phyloP scores from a whole-genome alignment of 257 asterid genomes.

The Capsicum chinense region DNA sequence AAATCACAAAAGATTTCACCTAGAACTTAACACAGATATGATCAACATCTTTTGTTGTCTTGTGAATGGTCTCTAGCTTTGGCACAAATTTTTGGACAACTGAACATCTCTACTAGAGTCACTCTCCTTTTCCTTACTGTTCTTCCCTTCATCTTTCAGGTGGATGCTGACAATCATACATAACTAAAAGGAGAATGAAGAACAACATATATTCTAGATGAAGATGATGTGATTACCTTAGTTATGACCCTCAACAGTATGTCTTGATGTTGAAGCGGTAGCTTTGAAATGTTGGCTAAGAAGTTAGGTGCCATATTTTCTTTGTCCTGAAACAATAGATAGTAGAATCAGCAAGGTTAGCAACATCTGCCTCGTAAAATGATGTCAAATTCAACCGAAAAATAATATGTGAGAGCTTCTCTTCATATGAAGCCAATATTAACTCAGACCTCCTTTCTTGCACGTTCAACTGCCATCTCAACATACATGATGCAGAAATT shows the following conservation, averaged over 20 bases:
- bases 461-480: slow-evolving; percentile 95
- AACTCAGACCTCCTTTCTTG: slow-evolving; percentile 64
- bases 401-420: background rate
- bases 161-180: background rate
- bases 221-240: slow-evolving; percentile 57
- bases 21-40: background rate
- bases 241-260: slow-evolving; percentile 72
- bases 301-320: slow-evolving; percentile 70
- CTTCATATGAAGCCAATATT: background rate
- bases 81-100: background rate
- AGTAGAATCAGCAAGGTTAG: background rate
- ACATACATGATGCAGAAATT: slow-evolving; percentile 87
- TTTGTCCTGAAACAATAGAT: slow-evolving; percentile 64
- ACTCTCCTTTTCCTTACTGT: background rate
- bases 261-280: slow-evolving; percentile 90
- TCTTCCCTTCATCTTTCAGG: background rate
- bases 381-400: slow-evolving; percentile 15
- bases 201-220: slow-evolving; percentile 5
- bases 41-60: slow-evolving; percentile 4
- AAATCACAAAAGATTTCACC: slow-evolving; percentile 35
- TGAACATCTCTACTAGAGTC: background rate
- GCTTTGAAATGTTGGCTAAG: slow-evolving; percentile 66
- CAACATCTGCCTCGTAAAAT: background rate
- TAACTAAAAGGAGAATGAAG: slow-evolving; percentile 21
- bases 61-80: slow-evolving; percentile 20